Base-by-base conservation (phyloP, 257 asterid species). In the Petunia axillaris region DNA sequence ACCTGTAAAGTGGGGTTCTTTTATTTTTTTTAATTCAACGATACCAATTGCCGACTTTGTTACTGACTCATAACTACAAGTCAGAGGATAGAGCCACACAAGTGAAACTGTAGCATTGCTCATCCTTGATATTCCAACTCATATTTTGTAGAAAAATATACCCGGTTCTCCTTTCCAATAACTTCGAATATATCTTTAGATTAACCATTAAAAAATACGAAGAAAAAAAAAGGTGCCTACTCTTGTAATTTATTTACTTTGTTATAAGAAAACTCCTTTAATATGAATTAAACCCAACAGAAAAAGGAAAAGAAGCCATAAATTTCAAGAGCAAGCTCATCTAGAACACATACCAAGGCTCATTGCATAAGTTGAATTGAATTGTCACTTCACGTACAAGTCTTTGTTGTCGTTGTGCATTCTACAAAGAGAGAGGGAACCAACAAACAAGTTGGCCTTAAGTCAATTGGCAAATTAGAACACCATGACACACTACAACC, bases 301-400 rank as follows among this genome's bases (percentile, higher is more conserved):
- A 14, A 73, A 73, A 13, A 50, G 46, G 46, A 2, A 25, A 46
- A 71, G 6, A 50, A 50, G 36, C 6, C 35, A 73, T 11, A 15
- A 11, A 50, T 73, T 50, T 35, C 44, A 71, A 11, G 77, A 71
- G 60, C 25, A 48, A 73, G 78, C 8, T 73, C 62, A 50, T 52
- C 62, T 46, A 73, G 63, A 50, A 50, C 13, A 50, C 93, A 79
- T 92, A 96, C 99, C 99, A 96, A 75, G 99, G 99, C 87, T 96
- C 99, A 93, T 89, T 91, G 81, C 98, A 96, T 77, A 94, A 90
- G 89, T 92, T 96, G 90, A 92, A 96, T 88, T 89, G 96, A 80
- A 90, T 85, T 4, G 97, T 89, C 76, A 94, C 98, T 90, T 94
- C 98, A 64, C 98, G 98, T 55, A 96, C 93, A 90, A 90, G 92